phyloP scores from a whole-genome alignment of 441 rosid species.

The Sinapis alba region DNA sequence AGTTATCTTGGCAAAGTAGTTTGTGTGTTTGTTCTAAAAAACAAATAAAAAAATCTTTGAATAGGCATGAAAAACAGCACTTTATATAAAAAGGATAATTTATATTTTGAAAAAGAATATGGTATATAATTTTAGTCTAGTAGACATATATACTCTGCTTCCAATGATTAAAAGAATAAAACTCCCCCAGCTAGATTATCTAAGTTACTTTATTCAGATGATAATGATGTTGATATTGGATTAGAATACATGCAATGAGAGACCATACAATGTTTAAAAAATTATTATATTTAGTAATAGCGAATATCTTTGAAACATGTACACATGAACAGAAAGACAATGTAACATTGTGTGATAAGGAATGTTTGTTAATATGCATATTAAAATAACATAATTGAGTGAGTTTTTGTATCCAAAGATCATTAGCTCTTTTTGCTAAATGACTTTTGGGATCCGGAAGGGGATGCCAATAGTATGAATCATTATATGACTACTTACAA shows the following conservation, averaged over 20 bases:
- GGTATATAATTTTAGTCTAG: conserved; percentile 1
- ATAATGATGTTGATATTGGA: conserved; percentile 1
- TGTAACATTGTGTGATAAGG: conserved; percentile 11
- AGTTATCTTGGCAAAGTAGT: neutral
- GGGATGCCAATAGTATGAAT: conserved; percentile 1
- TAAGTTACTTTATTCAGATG: conserved; percentile 16
- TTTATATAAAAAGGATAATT: neutral
- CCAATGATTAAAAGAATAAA: conserved; percentile 27
- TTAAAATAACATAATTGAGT: conserved; percentile 25
- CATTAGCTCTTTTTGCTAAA: conserved; percentile 11
- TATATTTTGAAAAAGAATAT: neutral
- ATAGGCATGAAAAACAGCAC: conserved; percentile 22
- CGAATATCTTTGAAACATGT: conserved; percentile 1
- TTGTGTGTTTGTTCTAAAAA: conserved; percentile 10
- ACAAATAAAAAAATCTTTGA: conserved; percentile 16
- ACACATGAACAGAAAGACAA: conserved; percentile 9
- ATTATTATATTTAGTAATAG: conserved; percentile 3
- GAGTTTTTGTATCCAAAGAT: conserved; percentile 42
- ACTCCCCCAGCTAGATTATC: conserved; percentile 24
- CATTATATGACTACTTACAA: neutral
- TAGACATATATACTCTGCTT: neutral
- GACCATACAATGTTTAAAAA: neutral
- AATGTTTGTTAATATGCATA: conserved; percentile 26
- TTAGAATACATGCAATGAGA: neutral
- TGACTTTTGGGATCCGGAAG: conserved; percentile 28